Percentiles rank a stretch among this genome's conserved stretches.
Evolutionary conservation across 345 rosid genomes (phyloP).

Genomic region (sweet orange (Citrus sinensis)): DVS_A1.0 CM039166.1:24232001-24232500

Average conservation of each 20-base stretch:
- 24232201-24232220: background rate
- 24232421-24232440: constrained; percentile 23
- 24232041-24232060: too few relatives aligned
- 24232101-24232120: too few relatives aligned
- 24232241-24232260: constrained; percentile 45
- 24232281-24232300: constrained; percentile 27
- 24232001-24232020: too few relatives aligned
- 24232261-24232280: constrained; percentile 26
- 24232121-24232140: background rate
- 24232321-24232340: background rate
- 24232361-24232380: constrained; percentile 14
- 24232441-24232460: constrained; percentile 14
- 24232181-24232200: constrained; percentile 14
- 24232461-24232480: constrained; percentile 25
- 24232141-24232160: background rate
- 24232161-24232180: background rate
- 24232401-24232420: constrained; percentile 51
- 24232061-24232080: too few relatives aligned
- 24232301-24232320: constrained; percentile 26
- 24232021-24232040: too few relatives aligned
- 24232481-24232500: constrained; percentile 45
- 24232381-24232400: background rate
- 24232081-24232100: too few relatives aligned
- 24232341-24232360: background rate
- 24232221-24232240: constrained; percentile 10